phyloP scores from a whole-genome alignment of 129 eudicot genomes.

The Lactuca saligna region DNA sequence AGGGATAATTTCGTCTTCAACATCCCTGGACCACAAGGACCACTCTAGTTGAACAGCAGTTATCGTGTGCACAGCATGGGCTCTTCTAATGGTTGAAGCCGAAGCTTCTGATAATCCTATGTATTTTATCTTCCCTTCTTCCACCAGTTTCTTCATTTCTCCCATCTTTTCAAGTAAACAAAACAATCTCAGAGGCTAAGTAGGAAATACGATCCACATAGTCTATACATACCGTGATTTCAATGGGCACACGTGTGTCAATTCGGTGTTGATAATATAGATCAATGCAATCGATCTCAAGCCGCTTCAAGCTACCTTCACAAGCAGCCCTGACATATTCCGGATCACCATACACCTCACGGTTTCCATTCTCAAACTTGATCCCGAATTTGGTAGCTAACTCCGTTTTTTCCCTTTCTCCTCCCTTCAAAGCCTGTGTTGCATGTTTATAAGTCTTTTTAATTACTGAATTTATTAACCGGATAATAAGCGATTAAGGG shows the following conservation, averaged over 20 bases:
- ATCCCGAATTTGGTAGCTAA: slow-evolving; percentile 44
- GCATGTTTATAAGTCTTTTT: neutral
- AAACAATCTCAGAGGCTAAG: neutral
- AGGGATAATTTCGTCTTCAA: neutral
- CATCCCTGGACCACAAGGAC: neutral
- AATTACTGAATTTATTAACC: no score
- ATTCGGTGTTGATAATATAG: slow-evolving; percentile 44
- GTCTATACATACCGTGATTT: slow-evolving; percentile 34
- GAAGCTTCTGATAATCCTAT: slow-evolving; percentile 76
- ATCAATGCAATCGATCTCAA: slow-evolving; percentile 38
- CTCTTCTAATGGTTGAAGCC: slow-evolving; percentile 71
- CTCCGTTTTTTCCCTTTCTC: slow-evolving; percentile 26
- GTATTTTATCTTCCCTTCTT: slow-evolving; percentile 71
- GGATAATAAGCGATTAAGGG: no score
- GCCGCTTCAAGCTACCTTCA: slow-evolving; percentile 48
- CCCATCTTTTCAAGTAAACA: neutral
- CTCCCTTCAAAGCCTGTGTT: slow-evolving; percentile 38
- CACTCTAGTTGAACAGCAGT: neutral
- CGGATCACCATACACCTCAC: slow-evolving; percentile 30
- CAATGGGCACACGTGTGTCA: slow-evolving; percentile 44
- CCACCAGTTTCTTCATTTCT: slow-evolving; percentile 64
- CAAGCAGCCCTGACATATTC: slow-evolving; percentile 37
- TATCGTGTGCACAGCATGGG: slow-evolving; percentile 70
- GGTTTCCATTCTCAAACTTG: neutral
- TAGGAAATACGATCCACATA: no score